phyloP scores from a whole-genome alignment of 2,329 filamentous ascomycete genomes.

The Claviceps sp. region DNA sequence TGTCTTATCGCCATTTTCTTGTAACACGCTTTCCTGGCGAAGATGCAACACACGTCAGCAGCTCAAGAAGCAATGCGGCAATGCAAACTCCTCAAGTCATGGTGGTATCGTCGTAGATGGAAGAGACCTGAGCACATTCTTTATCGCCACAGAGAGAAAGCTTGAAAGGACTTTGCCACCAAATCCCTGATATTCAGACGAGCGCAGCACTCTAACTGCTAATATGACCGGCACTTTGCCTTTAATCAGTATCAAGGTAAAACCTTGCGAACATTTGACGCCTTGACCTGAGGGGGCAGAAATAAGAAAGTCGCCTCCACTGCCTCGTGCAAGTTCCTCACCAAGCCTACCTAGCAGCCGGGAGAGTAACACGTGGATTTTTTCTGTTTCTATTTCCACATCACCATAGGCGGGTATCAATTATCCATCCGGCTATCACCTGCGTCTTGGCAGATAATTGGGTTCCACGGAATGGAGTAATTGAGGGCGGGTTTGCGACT shows the following conservation, averaged over 20 bases:
- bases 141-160: background rate
- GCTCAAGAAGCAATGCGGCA: background rate
- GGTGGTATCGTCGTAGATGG: background rate
- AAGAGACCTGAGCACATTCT: slow-evolving; percentile 1
- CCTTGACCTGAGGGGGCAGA: background rate
- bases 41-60: slow-evolving; percentile 6
- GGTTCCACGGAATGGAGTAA: too few species aligned
- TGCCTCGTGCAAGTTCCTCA: background rate
- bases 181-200: background rate
- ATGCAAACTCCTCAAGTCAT: slow-evolving; percentile 9
- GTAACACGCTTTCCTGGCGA: slow-evolving; percentile 6
- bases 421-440: background rate
- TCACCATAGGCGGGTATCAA: background rate
- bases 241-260: background rate
- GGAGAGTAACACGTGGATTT: background rate
- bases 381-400: background rate
- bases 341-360: background rate
- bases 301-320: background rate
- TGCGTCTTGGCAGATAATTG: background rate
- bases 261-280: background rate
- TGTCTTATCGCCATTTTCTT: background rate
- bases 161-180: background rate
- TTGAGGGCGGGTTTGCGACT: background rate
- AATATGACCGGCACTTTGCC: background rate
- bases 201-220: background rate